phyloP scores from a whole-genome alignment of 345 rosid genomes.

The Salix koriyanagi region DNA sequence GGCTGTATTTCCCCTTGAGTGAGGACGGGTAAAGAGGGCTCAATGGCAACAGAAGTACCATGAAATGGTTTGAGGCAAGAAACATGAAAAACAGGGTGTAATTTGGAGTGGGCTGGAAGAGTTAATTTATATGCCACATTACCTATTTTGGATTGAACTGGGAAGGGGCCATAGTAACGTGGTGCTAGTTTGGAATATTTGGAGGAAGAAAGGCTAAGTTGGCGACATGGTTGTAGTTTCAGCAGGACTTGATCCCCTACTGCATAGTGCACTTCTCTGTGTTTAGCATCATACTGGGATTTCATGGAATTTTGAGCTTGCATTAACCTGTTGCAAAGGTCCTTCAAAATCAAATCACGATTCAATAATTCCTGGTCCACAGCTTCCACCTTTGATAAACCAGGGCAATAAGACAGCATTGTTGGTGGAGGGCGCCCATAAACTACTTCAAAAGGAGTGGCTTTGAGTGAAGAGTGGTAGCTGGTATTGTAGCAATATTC shows the following conservation, averaged over 20 bases:
- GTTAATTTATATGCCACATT: not conserved
- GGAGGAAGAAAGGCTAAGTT: not conserved
- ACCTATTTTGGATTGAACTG: not conserved
- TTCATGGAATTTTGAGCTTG: not conserved
- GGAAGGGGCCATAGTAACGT: not conserved
- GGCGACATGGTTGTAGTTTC: not conserved
- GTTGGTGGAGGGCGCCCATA: no score
- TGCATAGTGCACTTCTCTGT: accelerated
- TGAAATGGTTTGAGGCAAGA: accelerated
- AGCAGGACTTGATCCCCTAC: accelerated
- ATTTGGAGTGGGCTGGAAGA: no score
- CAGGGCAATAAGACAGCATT: no score
- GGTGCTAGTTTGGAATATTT: not conserved
- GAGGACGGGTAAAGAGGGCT: accelerated
- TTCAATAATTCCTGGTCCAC: not conserved
- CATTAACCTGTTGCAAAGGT: no score
- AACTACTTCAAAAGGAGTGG: no score
- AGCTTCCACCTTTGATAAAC: not conserved
- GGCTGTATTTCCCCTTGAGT: no score
- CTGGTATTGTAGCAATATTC: no score
- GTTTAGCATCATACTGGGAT: not conserved
- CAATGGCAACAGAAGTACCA: accelerated
- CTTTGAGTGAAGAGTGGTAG: no score
- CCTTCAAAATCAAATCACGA: not conserved
- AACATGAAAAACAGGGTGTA: no score